A percentile compares a stretch with the other conserved stretches of the same genome.
Conservation (phyloP, 768 basidiomycete species). For the Glaciozyma martinii region DNA sequence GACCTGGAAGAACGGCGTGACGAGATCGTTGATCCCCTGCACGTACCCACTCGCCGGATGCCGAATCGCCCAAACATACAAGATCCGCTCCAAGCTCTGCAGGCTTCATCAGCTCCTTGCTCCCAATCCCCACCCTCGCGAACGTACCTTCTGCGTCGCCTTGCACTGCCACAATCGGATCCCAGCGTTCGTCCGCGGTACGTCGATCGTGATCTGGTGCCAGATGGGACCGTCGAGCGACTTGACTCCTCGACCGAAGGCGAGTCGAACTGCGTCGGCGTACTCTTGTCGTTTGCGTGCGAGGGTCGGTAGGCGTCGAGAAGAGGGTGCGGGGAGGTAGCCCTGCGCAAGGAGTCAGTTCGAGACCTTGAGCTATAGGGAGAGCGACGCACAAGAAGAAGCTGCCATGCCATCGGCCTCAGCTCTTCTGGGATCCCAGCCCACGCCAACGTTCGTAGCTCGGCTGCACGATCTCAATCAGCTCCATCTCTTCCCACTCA, state of each 20-base stretch:
- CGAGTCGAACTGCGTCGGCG: slow-evolving; percentile 72
- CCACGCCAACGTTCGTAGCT: slow-evolving; percentile 87
- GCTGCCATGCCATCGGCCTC: slow-evolving; percentile 85
- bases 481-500: too few species aligned
- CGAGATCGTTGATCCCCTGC: slow-evolving; percentile 98
- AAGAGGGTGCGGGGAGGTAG: slow-evolving; percentile 76
- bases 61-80: slow-evolving; percentile 98
- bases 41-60: slow-evolving; percentile 98
- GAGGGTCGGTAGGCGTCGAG: slow-evolving; percentile 65
- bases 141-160: slow-evolving; percentile 72
- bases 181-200: slow-evolving; percentile 87
- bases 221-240: slow-evolving; percentile 92
- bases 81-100: slow-evolving; percentile 82
- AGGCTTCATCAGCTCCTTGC: not conserved
- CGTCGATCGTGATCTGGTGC: slow-evolving; percentile 99
- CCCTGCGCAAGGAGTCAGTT: slow-evolving; percentile 49
- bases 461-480: slow-evolving; percentile 45
- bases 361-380: not conserved
- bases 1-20: slow-evolving; percentile 94
- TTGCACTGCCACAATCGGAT: slow-evolving; percentile 83
- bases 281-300: slow-evolving; percentile 87
- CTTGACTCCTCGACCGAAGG: slow-evolving; percentile 76
- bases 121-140: not conserved
- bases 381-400: slow-evolving; percentile 64
- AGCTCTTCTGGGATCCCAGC: slow-evolving; percentile 81